These are phyloP conservation scores for Auricularia sp. DNA, from an alignment of 768 basidiomycete species.

Conservation along the genomic window DNA sequence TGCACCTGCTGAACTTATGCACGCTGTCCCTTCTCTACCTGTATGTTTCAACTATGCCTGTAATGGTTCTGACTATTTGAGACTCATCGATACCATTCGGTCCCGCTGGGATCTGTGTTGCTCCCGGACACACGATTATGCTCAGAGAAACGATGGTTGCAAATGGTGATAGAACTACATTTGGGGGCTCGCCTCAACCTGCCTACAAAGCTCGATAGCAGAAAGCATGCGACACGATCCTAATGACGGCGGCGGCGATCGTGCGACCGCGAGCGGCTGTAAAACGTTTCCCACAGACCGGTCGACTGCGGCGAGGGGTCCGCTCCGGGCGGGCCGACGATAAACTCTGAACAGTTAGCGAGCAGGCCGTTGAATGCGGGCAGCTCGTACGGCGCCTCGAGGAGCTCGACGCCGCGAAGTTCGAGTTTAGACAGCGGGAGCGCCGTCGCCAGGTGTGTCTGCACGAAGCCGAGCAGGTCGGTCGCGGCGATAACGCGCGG, in stretches of 20 bases:
- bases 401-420: not conserved
- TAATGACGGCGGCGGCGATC: not conserved
- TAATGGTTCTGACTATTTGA: too few relatives aligned
- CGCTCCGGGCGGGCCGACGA: not conserved
- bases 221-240: not conserved
- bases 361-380: constrained; percentile 76
- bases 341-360: constrained; percentile 46
- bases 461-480: not conserved
- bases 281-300: not conserved
- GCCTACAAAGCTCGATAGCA: too few relatives aligned
- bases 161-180: too few relatives aligned
- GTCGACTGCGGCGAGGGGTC: not conserved
- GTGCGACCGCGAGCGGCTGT: not conserved
- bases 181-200: too few relatives aligned
- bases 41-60: too few relatives aligned
- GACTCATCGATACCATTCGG: too few relatives aligned
- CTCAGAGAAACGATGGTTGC: too few relatives aligned
- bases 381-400: constrained; percentile 43
- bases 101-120: too few relatives aligned
- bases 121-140: too few relatives aligned
- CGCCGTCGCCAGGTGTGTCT: not conserved
- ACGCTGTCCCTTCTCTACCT: too few relatives aligned
- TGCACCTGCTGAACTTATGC: too few relatives aligned
- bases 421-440: not conserved
- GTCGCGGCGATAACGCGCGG: not conserved